Evolutionary conservation across 1,284 basidiomycete genomes (phyloP), one percentile per base, ranked within the genome.

Genomic region (Inonotus hispidus): DNA sequence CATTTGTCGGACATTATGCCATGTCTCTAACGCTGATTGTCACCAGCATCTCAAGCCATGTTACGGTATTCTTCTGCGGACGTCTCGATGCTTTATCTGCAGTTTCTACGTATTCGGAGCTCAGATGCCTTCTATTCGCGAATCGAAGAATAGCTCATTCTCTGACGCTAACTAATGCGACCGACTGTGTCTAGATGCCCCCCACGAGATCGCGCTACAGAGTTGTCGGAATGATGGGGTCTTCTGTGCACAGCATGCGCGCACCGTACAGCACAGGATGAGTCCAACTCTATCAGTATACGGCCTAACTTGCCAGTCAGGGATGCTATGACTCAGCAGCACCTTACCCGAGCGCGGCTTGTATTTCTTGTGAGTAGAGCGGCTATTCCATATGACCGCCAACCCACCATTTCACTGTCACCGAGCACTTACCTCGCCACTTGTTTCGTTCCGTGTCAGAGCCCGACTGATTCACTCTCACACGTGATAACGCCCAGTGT

Each of bases 361-460:
- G 59, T 41, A 39, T 43, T 58, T 52, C 27, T 23, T 45, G 53
- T 43, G 27, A 46, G 41, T 25, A 45, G 41, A 55, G 50, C 60
- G 60, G 60, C 16, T 35, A 25, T 37, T 47, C 54, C 27, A 35
- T 49, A 29, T 50, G 55, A 43, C 60, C 54, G 60, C 49, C 35
- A 35, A 16, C 21, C 27, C 45, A 11, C 46, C 27, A 49, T 19
- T 37, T 43, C 16, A n/a, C 54, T 50, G 38, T 43, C 38, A 25
- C 35, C 25, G 47, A 50, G 27, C 47, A 23, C 53, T 43, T 41
- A 32, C 38, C 47, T 61, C 61, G 61, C 61, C 43, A 46, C 61
- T 62, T 59, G 41, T 23, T 49, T 59, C 45, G 35, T 35, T 39
- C 61, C 61, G 61, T 39, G 23, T 49, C 43, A 46, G 37, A 55